Evolutionary conservation across 768 basidiomycete species (phyloP), one percentile per base, ranked within the genome.

Genomic region (Boletus huronensis): DNA sequence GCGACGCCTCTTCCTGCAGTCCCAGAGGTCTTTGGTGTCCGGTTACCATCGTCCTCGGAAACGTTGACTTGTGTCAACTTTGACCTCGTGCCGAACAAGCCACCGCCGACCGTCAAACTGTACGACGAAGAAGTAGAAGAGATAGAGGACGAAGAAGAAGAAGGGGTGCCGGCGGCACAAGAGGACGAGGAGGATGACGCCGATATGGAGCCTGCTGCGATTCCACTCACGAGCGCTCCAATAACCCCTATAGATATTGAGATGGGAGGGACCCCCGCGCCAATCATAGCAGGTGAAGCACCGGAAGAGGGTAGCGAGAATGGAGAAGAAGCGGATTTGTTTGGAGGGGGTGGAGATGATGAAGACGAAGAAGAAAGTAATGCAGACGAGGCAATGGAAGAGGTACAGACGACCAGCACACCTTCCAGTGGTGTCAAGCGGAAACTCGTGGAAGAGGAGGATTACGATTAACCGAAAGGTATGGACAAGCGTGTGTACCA

Each of bases 11-110:
- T 93, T 19, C 92, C 91, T 29, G 70, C 88, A 2, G 89, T 93
- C n/a, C 88, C 88, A 6, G 91, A 93, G 70, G 86, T 90, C 3
- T 93, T 92, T 70, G 91, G 91, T 34, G 84, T 93, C 47, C 84
- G 91, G 19, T 73, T 93, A n/a, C 91, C 91, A 2, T 79, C 80
- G 13, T 52, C 72, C 23, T 59, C 66, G n/a, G 88, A 93, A 11
- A 85, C 88, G 53, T 79, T 93, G 43, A 87, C 88, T 16, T 75
- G 85, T 21, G 82, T 93, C 59, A 87, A 93, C 77, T 93, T 93
- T 74, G 88, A 93, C 65, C 80, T 93, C 56, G 77, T 93, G 5
- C 90, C 92, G 11, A 92, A 89, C 70, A 85, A 86, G 68, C 88
- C 90, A 1, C 89, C 91, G 3, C 88, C 89, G 10, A 85, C 80